phyloP scores from a whole-genome alignment of 441 rosid species.

The Pelargonium myrrhifolium region DNA sequence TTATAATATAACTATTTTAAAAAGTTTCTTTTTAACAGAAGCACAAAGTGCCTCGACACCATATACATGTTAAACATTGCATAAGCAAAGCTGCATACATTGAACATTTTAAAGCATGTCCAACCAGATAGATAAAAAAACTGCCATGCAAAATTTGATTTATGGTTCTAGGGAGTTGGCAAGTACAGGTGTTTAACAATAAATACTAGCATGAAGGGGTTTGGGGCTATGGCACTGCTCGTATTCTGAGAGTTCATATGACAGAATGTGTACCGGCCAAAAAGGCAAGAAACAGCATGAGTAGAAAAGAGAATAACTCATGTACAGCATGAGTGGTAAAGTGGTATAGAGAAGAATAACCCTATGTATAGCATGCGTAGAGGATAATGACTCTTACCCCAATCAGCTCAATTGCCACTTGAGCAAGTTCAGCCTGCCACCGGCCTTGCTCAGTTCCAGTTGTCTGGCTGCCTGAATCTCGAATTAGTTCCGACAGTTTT shows the following conservation, averaged over 20 bases:
- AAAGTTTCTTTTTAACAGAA: not conserved
- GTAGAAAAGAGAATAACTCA: not conserved
- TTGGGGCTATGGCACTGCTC: not conserved
- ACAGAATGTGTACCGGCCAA: not conserved
- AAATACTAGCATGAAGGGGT: not conserved
- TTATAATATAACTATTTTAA: not conserved
- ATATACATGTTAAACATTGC: not conserved
- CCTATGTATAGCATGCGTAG: not conserved
- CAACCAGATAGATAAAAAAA: not conserved
- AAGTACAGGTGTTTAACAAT: not conserved
- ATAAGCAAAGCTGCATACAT: not conserved
- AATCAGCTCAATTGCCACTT: conserved; percentile 93
- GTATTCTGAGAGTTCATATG: not conserved
- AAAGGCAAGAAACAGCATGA: not conserved
- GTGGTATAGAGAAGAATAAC: too few relatives aligned
- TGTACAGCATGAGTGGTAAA: not conserved
- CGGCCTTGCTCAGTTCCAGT: conserved; percentile 79
- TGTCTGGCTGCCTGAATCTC: conserved; percentile 83
- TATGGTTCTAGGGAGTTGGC: not conserved
- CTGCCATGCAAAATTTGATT: not conserved
- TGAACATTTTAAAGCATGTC: not conserved
- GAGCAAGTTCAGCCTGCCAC: conserved; percentile 97
- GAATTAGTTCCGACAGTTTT: conserved; percentile 88
- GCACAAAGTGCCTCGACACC: not conserved
- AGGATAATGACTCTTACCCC: conserved; percentile 44